Base-by-base conservation (phyloP, 2,329 filamentous ascomycete genomes). In the Calonectria fujianensis region DNA sequence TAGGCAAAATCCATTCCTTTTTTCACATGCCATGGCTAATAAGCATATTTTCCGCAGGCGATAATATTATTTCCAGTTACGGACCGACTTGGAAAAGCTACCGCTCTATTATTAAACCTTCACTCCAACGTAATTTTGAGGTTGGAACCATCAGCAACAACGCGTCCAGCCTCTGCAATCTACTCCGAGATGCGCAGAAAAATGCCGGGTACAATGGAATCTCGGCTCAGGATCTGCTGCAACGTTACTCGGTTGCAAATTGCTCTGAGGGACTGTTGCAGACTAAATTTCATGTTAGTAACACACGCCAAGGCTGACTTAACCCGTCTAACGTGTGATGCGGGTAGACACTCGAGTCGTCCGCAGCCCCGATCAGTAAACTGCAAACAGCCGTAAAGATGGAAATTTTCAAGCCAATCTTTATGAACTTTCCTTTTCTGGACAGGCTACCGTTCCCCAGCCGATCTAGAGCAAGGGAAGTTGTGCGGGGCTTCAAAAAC, bases 1-100 rank as follows among this genome's bases (percentile, higher is more conserved):
- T 61, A 14, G 11, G 57, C 18, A n/a, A 39, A 29, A 18, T 13
- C 1, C 4, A 11, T 37, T 37, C 5, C 2, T 9, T n/a, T 18
- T 8, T 61, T 39, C n/a, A 18, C 2, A 41, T 24, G 7, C 3
- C 14, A 41, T 14, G 20, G 16, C 32, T 61, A 13, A 61, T 37
- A 8, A 27, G 10, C 6, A 27, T 16, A 1, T 9, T 41, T 18
- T 18, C 11, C 20, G 13, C n/a, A 61, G 57, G 57, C 3, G 85
- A 86, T 66, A 86, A 87, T 54, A 83, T 87, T 31, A 87, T 87
- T 32, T 85, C 83, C 63, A 80, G 84, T 8, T 81, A 83, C 69
- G 85, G 84, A 3, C 79, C 82, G 11, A 81, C 77, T 3, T 87
- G 85, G 85, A 83, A 78, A 71, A 76, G 78, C 5, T 87, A 84